These are phyloP conservation scores for Pseudozyma tsukubaensis DNA, from an alignment of 1,284 basidiomycete genomes.

Conservation along the genomic window DNA sequence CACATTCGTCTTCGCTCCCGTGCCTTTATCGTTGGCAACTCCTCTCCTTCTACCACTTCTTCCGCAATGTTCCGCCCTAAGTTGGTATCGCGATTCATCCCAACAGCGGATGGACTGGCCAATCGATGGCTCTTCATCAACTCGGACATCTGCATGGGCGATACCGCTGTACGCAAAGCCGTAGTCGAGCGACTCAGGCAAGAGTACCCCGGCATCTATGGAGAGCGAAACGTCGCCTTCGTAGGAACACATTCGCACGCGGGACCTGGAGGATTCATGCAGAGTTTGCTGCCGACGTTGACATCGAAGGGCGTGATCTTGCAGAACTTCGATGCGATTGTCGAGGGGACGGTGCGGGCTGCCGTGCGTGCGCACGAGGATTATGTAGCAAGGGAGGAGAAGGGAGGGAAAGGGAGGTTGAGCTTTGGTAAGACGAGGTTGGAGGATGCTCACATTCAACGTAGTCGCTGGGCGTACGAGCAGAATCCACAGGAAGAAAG, in stretches of 20 bases:
- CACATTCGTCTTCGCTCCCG: slow-evolving; percentile 83
- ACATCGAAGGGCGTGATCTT: slow-evolving; percentile 79
- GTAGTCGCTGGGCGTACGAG: slow-evolving; percentile 55
- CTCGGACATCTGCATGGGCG: slow-evolving; percentile 76
- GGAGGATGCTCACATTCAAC: slow-evolving; percentile 78
- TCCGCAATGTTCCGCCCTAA: background rate
- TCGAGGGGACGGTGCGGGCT: slow-evolving; percentile 77
- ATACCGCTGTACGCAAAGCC: slow-evolving; percentile 79
- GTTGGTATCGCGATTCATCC: slow-evolving; percentile 20
- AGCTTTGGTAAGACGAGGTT: slow-evolving; percentile 76
- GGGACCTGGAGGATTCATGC: slow-evolving; percentile 81
- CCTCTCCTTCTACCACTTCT: background rate
- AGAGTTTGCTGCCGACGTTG: slow-evolving; percentile 79
- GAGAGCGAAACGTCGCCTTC: slow-evolving; percentile 78
- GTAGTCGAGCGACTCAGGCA: slow-evolving; percentile 75
- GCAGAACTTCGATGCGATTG: slow-evolving; percentile 75
- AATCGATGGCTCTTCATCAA: slow-evolving; percentile 79
- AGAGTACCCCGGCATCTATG: slow-evolving; percentile 77
- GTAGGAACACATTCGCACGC: slow-evolving; percentile 82
- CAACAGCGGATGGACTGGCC: slow-evolving; percentile 43
- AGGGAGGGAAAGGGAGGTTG: slow-evolving; percentile 15
- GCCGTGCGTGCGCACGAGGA: slow-evolving; percentile 77
- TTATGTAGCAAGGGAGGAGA: slow-evolving; percentile 65
- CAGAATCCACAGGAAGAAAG: slow-evolving; percentile 57
- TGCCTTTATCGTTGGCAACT: slow-evolving; percentile 78